These are phyloP conservation scores for Babjeviella inositovora DNA, from an alignment of 805 yeast species.

Conservation along the genomic window DNA sequence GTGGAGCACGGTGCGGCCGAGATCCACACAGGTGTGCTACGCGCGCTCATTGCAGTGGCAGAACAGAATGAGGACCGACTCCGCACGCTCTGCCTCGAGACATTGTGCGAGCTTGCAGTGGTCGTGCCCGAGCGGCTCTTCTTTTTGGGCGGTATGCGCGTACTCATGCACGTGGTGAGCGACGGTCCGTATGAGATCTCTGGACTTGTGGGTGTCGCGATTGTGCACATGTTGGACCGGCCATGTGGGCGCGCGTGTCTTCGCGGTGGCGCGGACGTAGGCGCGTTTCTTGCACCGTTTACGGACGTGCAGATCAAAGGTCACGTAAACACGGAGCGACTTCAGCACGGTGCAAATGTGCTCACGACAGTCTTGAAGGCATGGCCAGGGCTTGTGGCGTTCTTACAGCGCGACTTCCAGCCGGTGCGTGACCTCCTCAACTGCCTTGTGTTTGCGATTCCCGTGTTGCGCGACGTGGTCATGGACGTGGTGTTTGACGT, in stretches of 20 bases:
- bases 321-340: conserved; percentile 30
- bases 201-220: conserved; percentile 22
- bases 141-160: conserved; percentile 25
- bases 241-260: conserved; percentile 37
- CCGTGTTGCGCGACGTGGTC: conserved; percentile 39
- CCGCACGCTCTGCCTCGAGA: conserved; percentile 31
- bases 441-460: conserved; percentile 45
- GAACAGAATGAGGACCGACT: conserved; percentile 37
- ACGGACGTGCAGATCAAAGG: conserved; percentile 40
- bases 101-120: conserved; percentile 32
- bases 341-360: conserved; percentile 45
- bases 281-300: conserved; percentile 50
- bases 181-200: conserved; percentile 37
- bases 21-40: conserved; percentile 45
- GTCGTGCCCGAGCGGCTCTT: conserved; percentile 22
- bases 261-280: conserved; percentile 46
- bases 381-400: conserved; percentile 63
- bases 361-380: conserved; percentile 46
- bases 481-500: conserved; percentile 61
- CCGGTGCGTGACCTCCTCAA: conserved; percentile 40
- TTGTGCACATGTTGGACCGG: conserved; percentile 39
- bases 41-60: conserved; percentile 48
- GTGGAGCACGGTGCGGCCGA: conserved; percentile 33
- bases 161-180: conserved; percentile 25
- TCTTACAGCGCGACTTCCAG: conserved; percentile 37